Conservation (phyloP, 371 early-diverging fungal genomes). For the Circinella minor region DNA sequence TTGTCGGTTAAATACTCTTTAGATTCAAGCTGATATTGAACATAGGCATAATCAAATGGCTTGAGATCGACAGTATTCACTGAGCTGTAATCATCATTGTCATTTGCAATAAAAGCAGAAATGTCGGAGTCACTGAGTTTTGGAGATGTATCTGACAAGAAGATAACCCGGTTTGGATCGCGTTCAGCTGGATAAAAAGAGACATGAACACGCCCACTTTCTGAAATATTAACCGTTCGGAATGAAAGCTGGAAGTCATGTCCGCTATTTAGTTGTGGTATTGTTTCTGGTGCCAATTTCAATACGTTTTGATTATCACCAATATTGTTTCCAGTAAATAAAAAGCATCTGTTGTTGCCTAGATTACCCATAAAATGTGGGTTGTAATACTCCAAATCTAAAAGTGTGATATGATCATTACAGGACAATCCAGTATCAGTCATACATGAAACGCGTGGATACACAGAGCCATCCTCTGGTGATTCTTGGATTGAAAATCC, state of each 20-base stretch:
- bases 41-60: constrained; percentile 11
- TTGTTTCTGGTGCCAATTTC: constrained; percentile 11
- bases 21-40: constrained; percentile 27
- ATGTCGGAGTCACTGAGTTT: constrained; percentile 12
- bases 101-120: constrained; percentile 20
- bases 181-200: constrained; percentile 25
- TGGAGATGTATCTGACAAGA: constrained; percentile 19
- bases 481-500: constrained; percentile 12
- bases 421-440: constrained; percentile 27
- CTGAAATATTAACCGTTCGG: background rate
- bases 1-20: constrained; percentile 20
- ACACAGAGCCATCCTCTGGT: background rate
- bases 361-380: constrained; percentile 25
- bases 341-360: constrained; percentile 21
- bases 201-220: constrained; percentile 23
- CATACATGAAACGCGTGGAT: constrained; percentile 21
- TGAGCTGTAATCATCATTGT: constrained; percentile 28
- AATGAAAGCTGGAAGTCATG: constrained; percentile 20
- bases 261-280: constrained; percentile 10
- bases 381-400: constrained; percentile 24
- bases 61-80: constrained; percentile 27
- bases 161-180: constrained; percentile 28
- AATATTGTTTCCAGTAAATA: constrained; percentile 23
- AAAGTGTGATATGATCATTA: constrained; percentile 12
- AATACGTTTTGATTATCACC: background rate